Percentiles rank a stretch among this genome's conserved stretches.
phyloP scores from a whole-genome alignment of 129 eudicot genomes.

The Tagetes erecta region DNA sequence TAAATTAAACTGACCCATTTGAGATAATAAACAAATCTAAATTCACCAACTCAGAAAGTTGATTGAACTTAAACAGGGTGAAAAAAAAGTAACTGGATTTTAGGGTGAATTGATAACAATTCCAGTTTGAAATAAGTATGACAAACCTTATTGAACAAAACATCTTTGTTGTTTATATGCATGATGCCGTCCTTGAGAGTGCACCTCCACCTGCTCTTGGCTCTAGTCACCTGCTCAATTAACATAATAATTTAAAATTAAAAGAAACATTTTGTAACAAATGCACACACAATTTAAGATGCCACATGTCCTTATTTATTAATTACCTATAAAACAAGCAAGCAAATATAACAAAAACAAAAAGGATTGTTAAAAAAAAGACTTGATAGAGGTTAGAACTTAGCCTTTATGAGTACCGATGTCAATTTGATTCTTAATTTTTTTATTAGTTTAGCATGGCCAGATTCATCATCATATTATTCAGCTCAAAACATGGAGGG shows the following conservation, averaged over 20 bases:
- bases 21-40: neutral
- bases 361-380: neutral
- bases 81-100: neutral
- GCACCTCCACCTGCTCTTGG: constrained; percentile 99
- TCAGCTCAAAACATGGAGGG: neutral
- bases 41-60: neutral
- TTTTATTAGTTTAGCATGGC: neutral
- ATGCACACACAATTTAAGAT: neutral
- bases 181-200: constrained; percentile 94
- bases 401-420: neutral
- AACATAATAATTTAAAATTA: neutral
- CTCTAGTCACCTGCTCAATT: constrained; percentile 74
- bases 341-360: neutral
- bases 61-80: neutral
- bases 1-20: neutral
- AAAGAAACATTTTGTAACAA: neutral
- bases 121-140: neutral
- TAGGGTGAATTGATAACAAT: constrained; percentile 1
- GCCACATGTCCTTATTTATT: neutral
- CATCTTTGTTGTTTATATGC: constrained; percentile 85
- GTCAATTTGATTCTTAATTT: neutral
- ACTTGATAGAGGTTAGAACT: neutral
- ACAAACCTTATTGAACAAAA: constrained; percentile 87
- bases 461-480: neutral
- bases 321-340: neutral